phyloP scores from a whole-genome alignment of 371 early-diverging fungal genomes.

The Dichotomocladium elegans region DNA sequence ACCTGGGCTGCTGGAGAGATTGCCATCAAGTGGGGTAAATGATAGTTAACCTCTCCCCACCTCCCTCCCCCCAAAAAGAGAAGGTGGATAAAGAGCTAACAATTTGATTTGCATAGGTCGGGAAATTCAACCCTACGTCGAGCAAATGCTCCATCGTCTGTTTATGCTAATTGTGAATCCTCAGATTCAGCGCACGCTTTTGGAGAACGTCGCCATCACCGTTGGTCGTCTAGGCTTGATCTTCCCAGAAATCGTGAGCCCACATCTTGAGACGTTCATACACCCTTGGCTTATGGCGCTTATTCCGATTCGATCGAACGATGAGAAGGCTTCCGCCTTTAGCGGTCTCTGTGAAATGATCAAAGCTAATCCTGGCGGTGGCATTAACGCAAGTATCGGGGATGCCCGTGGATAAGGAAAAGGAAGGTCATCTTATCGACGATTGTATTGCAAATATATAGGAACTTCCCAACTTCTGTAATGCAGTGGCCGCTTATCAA shows the following conservation, averaged over 20 bases:
- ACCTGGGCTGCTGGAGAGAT: conserved; percentile 95
- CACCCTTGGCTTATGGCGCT: conserved; percentile 74
- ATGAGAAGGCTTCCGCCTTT: conserved; percentile 93
- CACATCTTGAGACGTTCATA: conserved; percentile 71
- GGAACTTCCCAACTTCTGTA: conserved; percentile 61
- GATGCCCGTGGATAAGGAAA: not conserved
- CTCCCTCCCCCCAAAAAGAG: no score
- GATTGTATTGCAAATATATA: conserved; percentile 8
- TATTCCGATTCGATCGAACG: conserved; percentile 75
- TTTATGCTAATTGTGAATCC: conserved; percentile 73
- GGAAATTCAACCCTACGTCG: conserved; percentile 69
- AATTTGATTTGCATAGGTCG: conserved; percentile 29
- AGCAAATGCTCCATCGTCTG: conserved; percentile 74
- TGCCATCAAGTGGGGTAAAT: conserved; percentile 65
- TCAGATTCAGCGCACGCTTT: conserved; percentile 64
- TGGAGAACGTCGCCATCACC: conserved; percentile 94
- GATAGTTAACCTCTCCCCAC: not conserved
- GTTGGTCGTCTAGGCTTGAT: conserved; percentile 88
- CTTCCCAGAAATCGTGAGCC: conserved; percentile 77
- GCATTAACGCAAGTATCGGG: conserved; percentile 44
- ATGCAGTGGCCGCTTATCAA: conserved; percentile 65
- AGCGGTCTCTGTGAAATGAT: conserved; percentile 89
- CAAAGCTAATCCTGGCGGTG: conserved; percentile 80
- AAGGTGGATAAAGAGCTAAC: not conserved
- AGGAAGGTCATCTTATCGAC: no score